A percentile compares a stretch with the other conserved stretches of the same genome.
These are phyloP conservation scores for Rhinocladiella similis DNA, from an alignment of 2,329 filamentous ascomycete species.

Conservation along the genomic window DNA sequence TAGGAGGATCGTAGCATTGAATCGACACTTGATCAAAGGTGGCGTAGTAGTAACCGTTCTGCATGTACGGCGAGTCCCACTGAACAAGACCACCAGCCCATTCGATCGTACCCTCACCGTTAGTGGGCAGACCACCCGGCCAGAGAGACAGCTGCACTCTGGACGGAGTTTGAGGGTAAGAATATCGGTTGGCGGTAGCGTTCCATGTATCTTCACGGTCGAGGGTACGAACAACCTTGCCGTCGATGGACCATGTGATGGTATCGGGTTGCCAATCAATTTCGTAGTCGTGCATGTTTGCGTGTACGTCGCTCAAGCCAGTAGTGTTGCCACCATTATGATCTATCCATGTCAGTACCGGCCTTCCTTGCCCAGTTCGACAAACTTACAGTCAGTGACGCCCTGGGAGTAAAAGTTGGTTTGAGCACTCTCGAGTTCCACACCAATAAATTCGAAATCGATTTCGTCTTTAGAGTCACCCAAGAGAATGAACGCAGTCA, in stretches of 20 bases:
- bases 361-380: not conserved
- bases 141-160: constrained; percentile 93
- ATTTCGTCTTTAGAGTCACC: constrained; percentile 98
- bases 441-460: constrained; percentile 91
- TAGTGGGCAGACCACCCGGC: constrained; percentile 80
- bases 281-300: constrained; percentile 84
- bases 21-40: constrained; percentile 75
- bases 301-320: constrained; percentile 64
- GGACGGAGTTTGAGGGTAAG: constrained; percentile 87
- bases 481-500: constrained; percentile 95
- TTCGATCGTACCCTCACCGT: constrained; percentile 78
- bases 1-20: constrained; percentile 82
- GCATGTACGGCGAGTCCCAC: constrained; percentile 80
- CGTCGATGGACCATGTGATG: constrained; percentile 86
- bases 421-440: constrained; percentile 74
- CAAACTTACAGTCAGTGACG: constrained; percentile 76
- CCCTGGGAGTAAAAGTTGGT: constrained; percentile 98
- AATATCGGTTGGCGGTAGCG: constrained; percentile 73
- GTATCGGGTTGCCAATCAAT: constrained; percentile 88
- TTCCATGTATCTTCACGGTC: constrained; percentile 84
- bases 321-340: constrained; percentile 72
- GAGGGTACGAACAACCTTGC: constrained; percentile 70
- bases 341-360: constrained; percentile 52
- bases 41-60: constrained; percentile 88
- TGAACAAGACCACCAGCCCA: constrained; percentile 92